Base-by-base conservation (phyloP, 768 basidiomycete genomes). In the Pleurotus pulmonarius region DNA sequence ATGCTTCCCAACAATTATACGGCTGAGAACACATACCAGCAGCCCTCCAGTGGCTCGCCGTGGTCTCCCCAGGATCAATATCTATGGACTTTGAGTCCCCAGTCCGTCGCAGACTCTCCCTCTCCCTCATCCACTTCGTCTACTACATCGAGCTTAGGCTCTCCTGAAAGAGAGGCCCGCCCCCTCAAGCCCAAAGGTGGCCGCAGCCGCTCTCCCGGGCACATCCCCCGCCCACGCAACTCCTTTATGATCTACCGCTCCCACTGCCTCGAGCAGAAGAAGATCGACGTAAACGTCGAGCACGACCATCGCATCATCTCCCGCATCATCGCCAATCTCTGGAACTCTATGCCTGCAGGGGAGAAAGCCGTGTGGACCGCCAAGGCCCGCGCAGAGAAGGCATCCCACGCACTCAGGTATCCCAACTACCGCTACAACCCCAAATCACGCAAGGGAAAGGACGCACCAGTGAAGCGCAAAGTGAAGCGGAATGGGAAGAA, bases 401-500 rank as follows among this genome's bases (percentile, higher is more conserved):
- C 25, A 4, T 20, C 5, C 4, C 56, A 56, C 25, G 24, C 26
- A 6, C 25, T 16, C 25, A 46, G 41, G 56, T 56, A 56, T 37
- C 56, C 56, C 26, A 26, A 41, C 24, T 56, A 49, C 18, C 24
- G 56, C 20, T 56, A 56, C 38, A 56, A 45, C 20, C 54, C 54
- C 51, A 67, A 67, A 25, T 63, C 67, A 6, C 77, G 82, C 5
- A 59, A 70, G 3, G 16, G 34, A 9, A n/a, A 37, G 18, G 75
- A 75, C 59, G 77, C 73, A 48, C 77, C 76, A 1, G 57, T 77
- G 9, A 82, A 78, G 62, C 74, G 83, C 38, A 82, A 78, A 8
- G 79, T 82, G 25, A 80, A 79, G 66, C 70, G 83, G 60, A 83
- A 83, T 49, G 75, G 78, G 39, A 62, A 58, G 18, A 71, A 74